Conservation (phyloP, 192 early-diverging fungal species). For the Backusella australiensis region DNA sequence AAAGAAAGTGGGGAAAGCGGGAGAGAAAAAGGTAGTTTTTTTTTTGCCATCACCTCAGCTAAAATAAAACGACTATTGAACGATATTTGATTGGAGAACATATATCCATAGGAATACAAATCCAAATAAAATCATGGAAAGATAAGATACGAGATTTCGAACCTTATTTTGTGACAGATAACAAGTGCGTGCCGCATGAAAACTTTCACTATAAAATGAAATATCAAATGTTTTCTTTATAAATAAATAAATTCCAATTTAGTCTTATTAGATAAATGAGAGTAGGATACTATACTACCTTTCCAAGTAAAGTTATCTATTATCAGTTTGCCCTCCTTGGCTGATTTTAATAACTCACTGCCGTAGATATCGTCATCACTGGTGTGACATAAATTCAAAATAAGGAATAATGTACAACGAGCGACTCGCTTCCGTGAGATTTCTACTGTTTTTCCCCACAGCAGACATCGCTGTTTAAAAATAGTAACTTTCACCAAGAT, state of each 20-base stretch:
- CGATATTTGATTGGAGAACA: constrained; percentile 3
- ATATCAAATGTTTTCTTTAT: neutral
- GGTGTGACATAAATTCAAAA: constrained; percentile 1
- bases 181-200: neutral
- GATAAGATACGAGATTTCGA: constrained; percentile 16
- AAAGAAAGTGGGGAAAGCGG: neutral
- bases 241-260: neutral
- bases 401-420: neutral
- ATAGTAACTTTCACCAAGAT: neutral
- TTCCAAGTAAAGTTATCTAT: neutral
- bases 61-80: constrained; percentile 3
- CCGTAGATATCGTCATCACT: neutral
- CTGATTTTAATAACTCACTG: neutral
- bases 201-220: neutral
- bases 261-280: neutral
- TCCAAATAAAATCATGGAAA: neutral
- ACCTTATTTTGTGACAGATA: constrained; percentile 12
- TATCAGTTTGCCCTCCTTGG: neutral
- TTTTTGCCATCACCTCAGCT: neutral
- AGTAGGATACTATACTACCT: neutral
- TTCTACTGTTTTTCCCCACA: neutral
- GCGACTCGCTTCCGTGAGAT: neutral
- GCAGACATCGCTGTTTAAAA: neutral
- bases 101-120: neutral
- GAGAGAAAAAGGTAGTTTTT: neutral